Base-by-base conservation (phyloP, 164 flowering plant species). In the Annona cherimola region DNA sequence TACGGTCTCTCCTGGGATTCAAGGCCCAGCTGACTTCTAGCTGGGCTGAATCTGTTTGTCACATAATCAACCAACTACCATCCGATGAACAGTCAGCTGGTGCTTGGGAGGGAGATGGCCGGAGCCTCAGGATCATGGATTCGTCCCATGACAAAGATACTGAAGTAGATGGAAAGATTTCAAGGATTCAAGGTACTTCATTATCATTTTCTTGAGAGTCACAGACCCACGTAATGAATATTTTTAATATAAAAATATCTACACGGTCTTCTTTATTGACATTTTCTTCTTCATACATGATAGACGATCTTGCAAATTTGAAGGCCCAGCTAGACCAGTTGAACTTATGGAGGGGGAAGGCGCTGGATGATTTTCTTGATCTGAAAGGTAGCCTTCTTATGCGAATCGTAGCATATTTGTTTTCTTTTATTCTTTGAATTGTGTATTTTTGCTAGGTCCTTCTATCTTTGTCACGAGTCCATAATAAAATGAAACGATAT, bases 41-140 rank as follows among this genome's bases (percentile, higher is more conserved):
- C 57, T 87, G 90, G 88, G 84, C 77, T 60, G 78, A 75, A 65
- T 85, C 86, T 7, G 90, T 87, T 62, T 75, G 84, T 73, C 73
- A 81, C 45, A 85, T 84, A 54, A 71, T 84, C 65, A 80, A 72
- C 70, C 79, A 54, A 60, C 66, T 75, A 55, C 80, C 83, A 67
- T 63, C 75, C 54, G 78, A 78, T 42, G 75, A 55, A 67, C 63
- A 77, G 60, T 59, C 42, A n/a, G 61, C 26, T 61, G 72, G 69
- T 60, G 65, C 69, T 60, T 9, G 8, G 26, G 35, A 26, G 35
- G 61, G 20, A 45, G 20, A 67, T 67, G 26, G 50, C 5, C 45
- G 3, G 42, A 61, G 61, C 73, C 42, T 35, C 39, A 74, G 74
- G 19, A 55, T 39, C 44, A 41, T 5, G 26, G 35, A 40, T 66